phyloP scores from a whole-genome alignment of 495 filamentous ascomycete genomes.

The Glarea lozoyensis region DNA sequence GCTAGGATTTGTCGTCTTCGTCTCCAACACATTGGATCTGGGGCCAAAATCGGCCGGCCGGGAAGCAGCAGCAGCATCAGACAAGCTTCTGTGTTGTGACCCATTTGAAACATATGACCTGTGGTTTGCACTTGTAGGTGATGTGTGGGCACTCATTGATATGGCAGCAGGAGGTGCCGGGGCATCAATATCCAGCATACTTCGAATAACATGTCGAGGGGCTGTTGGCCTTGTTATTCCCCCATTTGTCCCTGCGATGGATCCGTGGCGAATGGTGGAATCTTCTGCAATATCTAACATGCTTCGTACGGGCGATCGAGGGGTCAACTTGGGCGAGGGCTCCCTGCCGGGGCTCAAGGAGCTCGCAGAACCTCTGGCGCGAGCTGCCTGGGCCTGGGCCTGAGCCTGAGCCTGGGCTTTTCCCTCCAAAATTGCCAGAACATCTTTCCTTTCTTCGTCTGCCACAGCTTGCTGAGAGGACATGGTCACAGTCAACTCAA shows the following conservation, averaged over 20 bases:
- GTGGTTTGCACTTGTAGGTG: constrained; percentile 25
- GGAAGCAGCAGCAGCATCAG: constrained; percentile 37
- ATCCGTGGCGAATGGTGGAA: constrained; percentile 16
- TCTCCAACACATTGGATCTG: constrained; percentile 6
- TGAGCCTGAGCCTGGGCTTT: too few species aligned
- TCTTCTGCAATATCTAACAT: constrained; percentile 44
- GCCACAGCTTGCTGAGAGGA: constrained; percentile 58
- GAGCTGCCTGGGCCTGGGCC: too few species aligned
- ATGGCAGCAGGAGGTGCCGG: constrained; percentile 13
- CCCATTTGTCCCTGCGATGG: constrained; percentile 20
- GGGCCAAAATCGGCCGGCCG: constrained; percentile 34
- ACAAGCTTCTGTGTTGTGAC: constrained; percentile 38
- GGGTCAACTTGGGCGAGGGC: constrained; percentile 39
- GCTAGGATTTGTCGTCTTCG: constrained; percentile 20
- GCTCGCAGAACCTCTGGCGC: constrained; percentile 28
- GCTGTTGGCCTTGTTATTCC: background rate
- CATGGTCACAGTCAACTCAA: constrained; percentile 16
- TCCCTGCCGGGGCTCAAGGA: constrained; percentile 25
- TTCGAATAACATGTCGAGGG: constrained; percentile 34
- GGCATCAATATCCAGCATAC: constrained; percentile 44
- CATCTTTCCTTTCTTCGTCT: constrained; percentile 64
- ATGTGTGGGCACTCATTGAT: constrained; percentile 35
- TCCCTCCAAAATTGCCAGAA: constrained; percentile 54
- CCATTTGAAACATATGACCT: constrained; percentile 15
- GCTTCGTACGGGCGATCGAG: constrained; percentile 46